phyloP scores from a whole-genome alignment of 1,284 basidiomycete genomes.

The Veloboletus limbatus region DNA sequence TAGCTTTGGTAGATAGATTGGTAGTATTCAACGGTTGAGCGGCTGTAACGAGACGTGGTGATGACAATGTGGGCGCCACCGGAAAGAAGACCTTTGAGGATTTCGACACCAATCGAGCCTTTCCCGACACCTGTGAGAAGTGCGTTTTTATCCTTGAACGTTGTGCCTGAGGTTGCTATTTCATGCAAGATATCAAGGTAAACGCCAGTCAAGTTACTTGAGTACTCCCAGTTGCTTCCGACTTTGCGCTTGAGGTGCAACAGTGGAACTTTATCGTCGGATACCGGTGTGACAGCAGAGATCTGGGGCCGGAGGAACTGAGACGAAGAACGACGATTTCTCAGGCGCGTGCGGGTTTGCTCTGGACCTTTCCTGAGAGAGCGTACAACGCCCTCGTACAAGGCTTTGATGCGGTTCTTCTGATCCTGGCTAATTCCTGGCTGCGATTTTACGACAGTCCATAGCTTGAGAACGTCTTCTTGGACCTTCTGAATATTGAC shows the following conservation, averaged over 20 bases:
- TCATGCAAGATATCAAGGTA: constrained; percentile 97
- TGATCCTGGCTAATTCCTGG: constrained; percentile 96
- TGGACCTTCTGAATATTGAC: constrained; percentile 97
- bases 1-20: constrained; percentile 96
- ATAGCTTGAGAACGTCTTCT: constrained; percentile 92
- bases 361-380: constrained; percentile 70
- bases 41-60: constrained; percentile 94
- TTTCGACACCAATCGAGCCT: constrained; percentile 96
- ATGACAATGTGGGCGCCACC: constrained; percentile 96
- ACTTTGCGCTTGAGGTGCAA: constrained; percentile 97
- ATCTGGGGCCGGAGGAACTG: constrained; percentile 93
- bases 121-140: constrained; percentile 97
- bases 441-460: constrained; percentile 96
- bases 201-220: constrained; percentile 91
- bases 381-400: constrained; percentile 95
- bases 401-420: constrained; percentile 95
- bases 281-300: constrained; percentile 71
- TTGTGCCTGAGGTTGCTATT: constrained; percentile 96
- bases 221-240: constrained; percentile 95
- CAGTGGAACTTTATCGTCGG: constrained; percentile 90
- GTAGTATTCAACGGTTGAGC: constrained; percentile 96
- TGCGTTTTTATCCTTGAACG: constrained; percentile 98
- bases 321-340: constrained; percentile 84
- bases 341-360: constrained; percentile 49
- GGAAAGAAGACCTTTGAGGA: constrained; percentile 93